Evolutionary conservation across 306 rosid genomes (phyloP).

Genomic region (Prunus davidiana): DNA sequence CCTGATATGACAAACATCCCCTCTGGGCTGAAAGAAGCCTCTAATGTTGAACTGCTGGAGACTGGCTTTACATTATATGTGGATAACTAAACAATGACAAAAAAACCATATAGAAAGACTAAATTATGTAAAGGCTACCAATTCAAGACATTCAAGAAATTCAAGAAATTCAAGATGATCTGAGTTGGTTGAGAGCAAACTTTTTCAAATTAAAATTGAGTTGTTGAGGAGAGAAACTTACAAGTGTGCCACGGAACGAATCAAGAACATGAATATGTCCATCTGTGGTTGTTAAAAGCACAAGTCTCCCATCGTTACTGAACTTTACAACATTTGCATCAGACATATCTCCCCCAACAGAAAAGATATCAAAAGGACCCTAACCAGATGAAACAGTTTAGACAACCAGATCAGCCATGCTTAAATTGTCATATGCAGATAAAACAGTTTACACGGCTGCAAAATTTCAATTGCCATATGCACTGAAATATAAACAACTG

Average conservation of each 20-base stretch:
- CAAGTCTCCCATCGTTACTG: constrained; percentile 89
- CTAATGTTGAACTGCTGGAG: constrained; percentile 73
- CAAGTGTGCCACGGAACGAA: constrained; percentile 92
- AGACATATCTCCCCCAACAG: constrained; percentile 84
- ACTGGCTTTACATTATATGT: constrained; percentile 77
- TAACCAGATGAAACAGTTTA: constrained; percentile 30
- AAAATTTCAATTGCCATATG: background rate
- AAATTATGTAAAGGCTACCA: constrained; percentile 16
- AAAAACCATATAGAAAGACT: constrained; percentile 7
- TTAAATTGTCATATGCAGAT: constrained; percentile 2
- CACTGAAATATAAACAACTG: constrained; percentile 20
- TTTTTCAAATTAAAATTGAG: background rate
- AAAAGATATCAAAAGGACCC: constrained; percentile 94
- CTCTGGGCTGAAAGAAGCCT: constrained; percentile 96
- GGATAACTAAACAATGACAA: constrained; percentile 51
- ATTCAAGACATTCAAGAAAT: background rate
- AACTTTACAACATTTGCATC: constrained; percentile 94
- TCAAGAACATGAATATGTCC: constrained; percentile 94
- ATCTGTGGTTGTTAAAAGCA: constrained; percentile 79
- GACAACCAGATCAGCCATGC: constrained; percentile 15
- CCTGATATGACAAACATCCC: constrained; percentile 95
- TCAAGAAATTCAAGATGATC: constrained; percentile 2
- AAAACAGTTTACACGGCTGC: background rate
- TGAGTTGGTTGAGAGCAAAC: background rate
- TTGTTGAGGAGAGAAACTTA: constrained; percentile 33